Base-by-base conservation (phyloP, 1,284 basidiomycete species). In the Ganoderma sinense region DNA sequence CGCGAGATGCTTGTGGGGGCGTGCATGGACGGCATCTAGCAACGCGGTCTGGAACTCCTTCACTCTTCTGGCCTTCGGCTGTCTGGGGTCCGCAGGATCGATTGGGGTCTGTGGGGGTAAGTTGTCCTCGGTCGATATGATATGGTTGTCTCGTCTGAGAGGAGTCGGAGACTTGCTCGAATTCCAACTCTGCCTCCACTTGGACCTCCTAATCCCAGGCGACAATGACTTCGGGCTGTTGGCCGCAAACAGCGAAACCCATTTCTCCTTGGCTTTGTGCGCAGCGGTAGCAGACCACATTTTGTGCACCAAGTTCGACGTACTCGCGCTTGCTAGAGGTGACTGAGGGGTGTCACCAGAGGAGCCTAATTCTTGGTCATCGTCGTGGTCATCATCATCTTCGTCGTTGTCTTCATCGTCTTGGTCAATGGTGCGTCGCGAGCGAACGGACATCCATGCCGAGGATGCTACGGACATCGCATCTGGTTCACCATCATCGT, bases 251-350 rank as follows among this genome's bases (percentile, higher is more conserved):
- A 74, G 4, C 8, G 69, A 23, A 4, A 87, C 77, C 87, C 87
- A 90, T 77, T 88, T 91, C 40, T 83, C 78, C 75, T 89, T 92
- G 39, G 87, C 87, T 73, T 87, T 90, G 67, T 85, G 84, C 13
- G 85, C 88, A n/a, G 85, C 85, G 31, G 79, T 77, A 11, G 82
- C 76, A 26, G 86, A 71, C 69, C 82, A 82, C n/a, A 83, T 72
- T 68, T 85, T 87, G 71, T 76, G 76, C 33, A 75, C 68, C 39
- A 79, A 62, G n/a, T 76, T 76, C 2, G 73, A 62, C 8, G 76
- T 69, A 64, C 73, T 74, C 36, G 74, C 73, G 56, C 74, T 76
- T 0, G 77, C 69, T 13, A 72, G 70, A 14, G 72, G 61, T 6
- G 73, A 69, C 18, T 70, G 66, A 0, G 64, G 26, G 31, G 65